Conservation (phyloP, 2,329 filamentous ascomycete genomes). For the Paraconiothyrium brasiliense region DNA sequence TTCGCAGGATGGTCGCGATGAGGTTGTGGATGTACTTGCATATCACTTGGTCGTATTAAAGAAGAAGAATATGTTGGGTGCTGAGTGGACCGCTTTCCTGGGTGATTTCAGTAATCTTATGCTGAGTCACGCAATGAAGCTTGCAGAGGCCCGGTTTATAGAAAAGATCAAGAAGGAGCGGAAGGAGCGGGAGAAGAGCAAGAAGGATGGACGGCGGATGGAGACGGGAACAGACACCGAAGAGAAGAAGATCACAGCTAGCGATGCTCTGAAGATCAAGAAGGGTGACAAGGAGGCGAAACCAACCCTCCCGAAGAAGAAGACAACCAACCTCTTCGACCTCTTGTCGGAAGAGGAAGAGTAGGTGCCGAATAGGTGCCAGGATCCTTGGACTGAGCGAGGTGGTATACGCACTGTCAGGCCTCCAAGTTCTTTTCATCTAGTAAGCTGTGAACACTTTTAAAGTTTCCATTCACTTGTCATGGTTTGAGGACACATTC, state of each 20-base stretch:
- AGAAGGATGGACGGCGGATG: neutral
- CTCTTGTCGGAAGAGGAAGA: neutral
- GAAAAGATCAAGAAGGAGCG: neutral
- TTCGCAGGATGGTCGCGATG: neutral
- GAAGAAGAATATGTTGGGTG: neutral
- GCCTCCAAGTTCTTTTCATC: no score
- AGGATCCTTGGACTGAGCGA: neutral
- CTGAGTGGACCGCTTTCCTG: neutral
- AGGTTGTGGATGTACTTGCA: neutral
- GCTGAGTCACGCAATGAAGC: neutral
- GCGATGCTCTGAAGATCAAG: neutral
- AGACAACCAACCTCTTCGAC: neutral
- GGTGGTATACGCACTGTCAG: no score
- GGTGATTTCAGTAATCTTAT: neutral
- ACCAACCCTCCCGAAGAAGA: neutral
- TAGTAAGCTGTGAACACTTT: no score
- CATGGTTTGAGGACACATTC: no score
- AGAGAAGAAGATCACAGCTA: neutral
- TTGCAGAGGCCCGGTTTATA: neutral
- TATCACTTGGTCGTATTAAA: constrained; percentile 1
- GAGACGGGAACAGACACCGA: neutral
- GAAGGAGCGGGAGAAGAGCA: neutral
- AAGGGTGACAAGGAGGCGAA: neutral
- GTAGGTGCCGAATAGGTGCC: neutral
- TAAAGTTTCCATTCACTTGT: no score